A percentile compares a stretch with the other conserved stretches of the same genome.
These are phyloP conservation scores for Vigna unguiculata DNA, from an alignment of 306 rosid species.

Conservation along the genomic window DNA sequence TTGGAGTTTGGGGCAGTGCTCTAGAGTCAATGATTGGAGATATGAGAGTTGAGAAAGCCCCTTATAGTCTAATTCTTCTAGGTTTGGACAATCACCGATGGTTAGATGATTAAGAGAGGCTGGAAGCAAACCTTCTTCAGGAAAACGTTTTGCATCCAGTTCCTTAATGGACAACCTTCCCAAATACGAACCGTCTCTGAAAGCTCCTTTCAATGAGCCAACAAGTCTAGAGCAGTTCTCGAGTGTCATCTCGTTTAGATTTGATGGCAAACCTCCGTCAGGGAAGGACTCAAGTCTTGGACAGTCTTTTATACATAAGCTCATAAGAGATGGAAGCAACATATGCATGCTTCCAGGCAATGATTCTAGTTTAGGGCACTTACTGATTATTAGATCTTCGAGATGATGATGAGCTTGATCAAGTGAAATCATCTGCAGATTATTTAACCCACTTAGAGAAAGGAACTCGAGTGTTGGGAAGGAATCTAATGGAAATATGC, in stretches of 20 bases:
- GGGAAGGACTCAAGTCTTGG: neutral
- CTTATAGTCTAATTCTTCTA: too few species aligned
- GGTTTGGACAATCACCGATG: neutral
- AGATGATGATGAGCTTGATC: neutral
- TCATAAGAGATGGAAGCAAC: neutral
- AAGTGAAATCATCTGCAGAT: neutral
- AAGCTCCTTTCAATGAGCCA: neutral
- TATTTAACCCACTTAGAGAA: too few species aligned
- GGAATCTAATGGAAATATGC: neutral
- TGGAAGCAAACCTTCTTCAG: neutral
- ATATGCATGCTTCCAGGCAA: neutral
- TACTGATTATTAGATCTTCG: fast-evolving
- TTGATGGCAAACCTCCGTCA: neutral
- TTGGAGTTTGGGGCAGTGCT: too few species aligned
- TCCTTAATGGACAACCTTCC: too few species aligned
- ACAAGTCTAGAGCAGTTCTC: too few species aligned
- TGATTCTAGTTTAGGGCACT: neutral
- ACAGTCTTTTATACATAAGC: too few species aligned
- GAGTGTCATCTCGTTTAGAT: too few species aligned
- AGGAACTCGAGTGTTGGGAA: neutral
- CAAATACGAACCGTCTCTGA: too few species aligned
- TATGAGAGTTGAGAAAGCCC: too few species aligned
- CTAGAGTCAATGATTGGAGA: too few species aligned
- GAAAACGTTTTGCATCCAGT: too few species aligned
- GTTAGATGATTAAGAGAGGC: neutral